Evolutionary conservation across 441 rosid species (phyloP).

Genomic region (Gossypium gossypioides): DNA sequence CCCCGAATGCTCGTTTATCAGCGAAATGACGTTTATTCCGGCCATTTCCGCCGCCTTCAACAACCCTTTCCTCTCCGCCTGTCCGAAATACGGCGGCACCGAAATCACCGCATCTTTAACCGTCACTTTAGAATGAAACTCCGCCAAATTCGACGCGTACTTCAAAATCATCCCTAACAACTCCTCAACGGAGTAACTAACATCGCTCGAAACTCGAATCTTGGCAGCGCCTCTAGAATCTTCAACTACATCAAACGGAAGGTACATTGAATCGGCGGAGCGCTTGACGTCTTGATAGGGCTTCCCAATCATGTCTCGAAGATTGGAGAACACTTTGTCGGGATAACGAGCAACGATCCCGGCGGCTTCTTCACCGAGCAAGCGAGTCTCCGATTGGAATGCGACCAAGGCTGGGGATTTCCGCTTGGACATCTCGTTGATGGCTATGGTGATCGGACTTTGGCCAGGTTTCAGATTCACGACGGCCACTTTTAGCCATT

Average conservation of each 20-base stretch:
- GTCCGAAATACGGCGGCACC: conserved; percentile 91
- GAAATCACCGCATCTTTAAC: conserved; percentile 69
- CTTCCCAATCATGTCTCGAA: conserved; percentile 78
- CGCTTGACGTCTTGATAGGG: conserved; percentile 59
- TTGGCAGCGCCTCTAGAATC: conserved; percentile 70
- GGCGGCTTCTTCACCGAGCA: conserved; percentile 87
- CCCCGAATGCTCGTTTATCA: conserved; percentile 80
- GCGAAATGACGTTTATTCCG: conserved; percentile 70
- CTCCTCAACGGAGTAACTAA: conserved; percentile 67
- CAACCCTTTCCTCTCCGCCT: conserved; percentile 84
- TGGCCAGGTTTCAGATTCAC: conserved; percentile 83
- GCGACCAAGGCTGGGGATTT: conserved; percentile 87
- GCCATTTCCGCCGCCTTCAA: conserved; percentile 82
- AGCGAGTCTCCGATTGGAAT: conserved; percentile 62
- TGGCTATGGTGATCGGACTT: conserved; percentile 78
- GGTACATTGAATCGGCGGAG: conserved; percentile 49
- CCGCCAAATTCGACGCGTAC: conserved; percentile 60
- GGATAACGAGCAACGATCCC: conserved; percentile 87
- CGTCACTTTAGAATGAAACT: conserved; percentile 58
- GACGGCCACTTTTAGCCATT: conserved; percentile 88
- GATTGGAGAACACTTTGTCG: conserved; percentile 60
- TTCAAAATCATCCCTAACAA: conserved; percentile 73
- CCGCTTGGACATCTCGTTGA: conserved; percentile 96
- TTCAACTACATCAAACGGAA: conserved; percentile 59
- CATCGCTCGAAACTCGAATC: conserved; percentile 47